Percentiles rank a stretch among this genome's conserved stretches.
Conservation (phyloP, 768 basidiomycete species). For the Russula brevipes region DNA sequence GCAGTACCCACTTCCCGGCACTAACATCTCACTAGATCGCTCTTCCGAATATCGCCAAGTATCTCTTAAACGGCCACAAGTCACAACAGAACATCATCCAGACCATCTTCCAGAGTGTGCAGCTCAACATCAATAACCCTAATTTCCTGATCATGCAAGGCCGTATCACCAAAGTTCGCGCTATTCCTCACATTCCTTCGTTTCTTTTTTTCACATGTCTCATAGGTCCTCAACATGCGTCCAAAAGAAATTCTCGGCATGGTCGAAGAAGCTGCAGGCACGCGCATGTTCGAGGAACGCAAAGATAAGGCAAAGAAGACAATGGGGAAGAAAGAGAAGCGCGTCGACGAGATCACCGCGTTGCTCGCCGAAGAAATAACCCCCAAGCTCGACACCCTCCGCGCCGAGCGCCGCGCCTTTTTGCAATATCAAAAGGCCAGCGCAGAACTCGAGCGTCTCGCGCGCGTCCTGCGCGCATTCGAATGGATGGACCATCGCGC, state of each 20-base stretch:
- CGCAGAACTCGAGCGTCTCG: slow-evolving; percentile 81
- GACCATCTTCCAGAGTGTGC: slow-evolving; percentile 91
- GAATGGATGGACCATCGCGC: slow-evolving; percentile 72
- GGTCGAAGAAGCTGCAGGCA: slow-evolving; percentile 98
- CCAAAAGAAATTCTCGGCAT: slow-evolving; percentile 96
- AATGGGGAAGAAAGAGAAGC: slow-evolving; percentile 96
- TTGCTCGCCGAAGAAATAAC: slow-evolving; percentile 86
- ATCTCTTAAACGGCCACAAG: slow-evolving; percentile 94
- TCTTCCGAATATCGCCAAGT: slow-evolving; percentile 89
- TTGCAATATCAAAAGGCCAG: slow-evolving; percentile 87
- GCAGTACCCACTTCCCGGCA: neutral
- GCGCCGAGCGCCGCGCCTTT: slow-evolving; percentile 82
- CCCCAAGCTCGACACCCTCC: slow-evolving; percentile 88
- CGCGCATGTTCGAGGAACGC: slow-evolving; percentile 97
- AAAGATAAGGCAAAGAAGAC: slow-evolving; percentile 96
- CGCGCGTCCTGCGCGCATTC: slow-evolving; percentile 75
- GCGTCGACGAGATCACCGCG: slow-evolving; percentile 80
- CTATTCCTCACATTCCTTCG: neutral
- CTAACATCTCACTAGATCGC: slow-evolving; percentile 56
- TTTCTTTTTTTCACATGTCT: neutral
- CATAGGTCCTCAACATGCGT: slow-evolving; percentile 90
- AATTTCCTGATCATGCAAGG: slow-evolving; percentile 99
- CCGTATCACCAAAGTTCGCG: slow-evolving; percentile 86
- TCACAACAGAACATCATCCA: slow-evolving; percentile 80
- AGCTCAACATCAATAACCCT: slow-evolving; percentile 98